Conservation (phyloP, 345 rosid species). For the Abelmoschus esculentus region DNA sequence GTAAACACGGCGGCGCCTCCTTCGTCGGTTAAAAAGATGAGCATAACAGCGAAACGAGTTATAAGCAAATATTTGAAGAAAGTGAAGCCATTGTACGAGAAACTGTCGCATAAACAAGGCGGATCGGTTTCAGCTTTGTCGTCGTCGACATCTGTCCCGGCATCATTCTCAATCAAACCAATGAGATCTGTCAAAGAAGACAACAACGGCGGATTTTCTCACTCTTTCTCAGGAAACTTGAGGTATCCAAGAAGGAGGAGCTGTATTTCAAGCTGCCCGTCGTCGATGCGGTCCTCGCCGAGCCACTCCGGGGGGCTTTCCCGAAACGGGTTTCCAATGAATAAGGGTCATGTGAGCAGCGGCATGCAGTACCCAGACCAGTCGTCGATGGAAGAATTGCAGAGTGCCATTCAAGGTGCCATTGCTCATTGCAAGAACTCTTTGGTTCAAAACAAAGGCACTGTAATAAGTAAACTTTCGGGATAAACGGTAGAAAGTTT, state of each 20-base stretch:
- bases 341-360: not conserved
- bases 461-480: too few species aligned
- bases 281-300: constrained; percentile 87
- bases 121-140: not conserved
- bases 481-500: too few species aligned
- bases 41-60: constrained; percentile 73
- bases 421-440: constrained; percentile 89
- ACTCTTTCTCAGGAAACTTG: constrained; percentile 84
- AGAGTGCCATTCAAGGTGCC: constrained; percentile 91
- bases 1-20: not conserved
- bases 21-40: constrained; percentile 64
- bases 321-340: constrained; percentile 27
- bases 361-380: constrained; percentile 12
- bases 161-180: constrained; percentile 11
- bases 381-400: constrained; percentile 87
- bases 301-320: constrained; percentile 77
- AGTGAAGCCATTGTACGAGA: constrained; percentile 89
- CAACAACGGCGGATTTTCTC: constrained; percentile 29
- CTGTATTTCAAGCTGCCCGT: constrained; percentile 72
- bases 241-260: constrained; percentile 59
- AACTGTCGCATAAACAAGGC: constrained; percentile 56
- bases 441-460: constrained; percentile 39
- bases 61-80: constrained; percentile 79
- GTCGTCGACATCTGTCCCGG: not conserved
- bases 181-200: constrained; percentile 33